A percentile compares a stretch with the other conserved stretches of the same genome.
These are phyloP conservation scores for Fusarium irregulare DNA, from an alignment of 2,329 filamentous ascomycete genomes.

Conservation along the genomic window DNA sequence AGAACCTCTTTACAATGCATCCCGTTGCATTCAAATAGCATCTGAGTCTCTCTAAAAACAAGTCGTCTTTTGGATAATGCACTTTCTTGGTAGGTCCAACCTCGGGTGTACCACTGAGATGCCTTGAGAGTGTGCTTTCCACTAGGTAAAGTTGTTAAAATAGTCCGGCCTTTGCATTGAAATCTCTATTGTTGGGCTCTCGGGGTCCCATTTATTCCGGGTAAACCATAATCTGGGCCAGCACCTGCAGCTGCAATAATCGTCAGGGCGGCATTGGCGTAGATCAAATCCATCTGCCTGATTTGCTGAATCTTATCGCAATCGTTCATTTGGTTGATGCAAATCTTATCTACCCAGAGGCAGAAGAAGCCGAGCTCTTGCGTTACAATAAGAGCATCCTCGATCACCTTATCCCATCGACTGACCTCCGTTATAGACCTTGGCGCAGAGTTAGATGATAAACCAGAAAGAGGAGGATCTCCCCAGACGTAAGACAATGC, in stretches of 20 bases:
- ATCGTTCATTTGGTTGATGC: not conserved
- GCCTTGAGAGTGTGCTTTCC: not conserved
- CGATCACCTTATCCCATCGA: not conserved
- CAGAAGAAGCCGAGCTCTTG: not conserved
- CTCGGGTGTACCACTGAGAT: not conserved
- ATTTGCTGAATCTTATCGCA: not conserved
- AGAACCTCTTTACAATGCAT: not conserved
- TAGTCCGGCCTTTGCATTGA: not conserved
- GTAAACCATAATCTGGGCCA: not conserved
- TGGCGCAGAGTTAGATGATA: fast-evolving
- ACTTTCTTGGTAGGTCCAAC: not conserved
- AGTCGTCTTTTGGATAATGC: not conserved
- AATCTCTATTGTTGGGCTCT: not conserved
- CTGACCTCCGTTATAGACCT: too few relatives aligned
- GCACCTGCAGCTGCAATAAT: not conserved
- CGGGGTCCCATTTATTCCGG: not conserved
- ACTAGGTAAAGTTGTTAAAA: fast-evolving
- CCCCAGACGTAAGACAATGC: not conserved
- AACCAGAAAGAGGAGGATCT: not conserved
- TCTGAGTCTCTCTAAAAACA: not conserved
- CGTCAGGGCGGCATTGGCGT: not conserved
- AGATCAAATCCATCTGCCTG: not conserved
- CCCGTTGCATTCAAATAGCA: not conserved
- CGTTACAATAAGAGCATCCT: not conserved
- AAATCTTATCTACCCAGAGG: not conserved